These are phyloP conservation scores for Colletotrichum graminicola DNA, from an alignment of 2,329 filamentous ascomycete species.

Conservation along the genomic window DNA sequence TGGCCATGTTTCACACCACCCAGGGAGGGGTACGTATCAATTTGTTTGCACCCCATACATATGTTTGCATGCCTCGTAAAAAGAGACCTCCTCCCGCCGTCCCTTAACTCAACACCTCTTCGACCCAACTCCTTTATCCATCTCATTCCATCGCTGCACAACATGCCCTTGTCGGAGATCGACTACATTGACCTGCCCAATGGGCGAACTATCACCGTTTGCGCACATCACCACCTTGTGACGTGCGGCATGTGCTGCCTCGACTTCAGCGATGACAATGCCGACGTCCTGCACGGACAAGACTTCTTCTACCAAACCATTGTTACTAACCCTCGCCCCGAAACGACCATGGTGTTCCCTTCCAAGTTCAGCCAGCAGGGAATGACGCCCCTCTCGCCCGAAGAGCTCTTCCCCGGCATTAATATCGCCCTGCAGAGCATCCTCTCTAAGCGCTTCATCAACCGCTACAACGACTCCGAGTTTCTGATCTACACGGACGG, in stretches of 20 bases:
- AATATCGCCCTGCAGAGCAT: slow-evolving; percentile 2
- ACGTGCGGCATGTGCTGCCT: slow-evolving; percentile 28
- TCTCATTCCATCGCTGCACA: not conserved
- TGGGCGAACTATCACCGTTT: slow-evolving; percentile 20
- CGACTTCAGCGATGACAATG: too few species aligned
- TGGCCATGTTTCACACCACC: too few species aligned
- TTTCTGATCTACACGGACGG: slow-evolving; percentile 61
- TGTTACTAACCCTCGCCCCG: too few species aligned
- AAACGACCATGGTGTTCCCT: too few species aligned
- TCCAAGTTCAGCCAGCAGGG: slow-evolving; percentile 48
- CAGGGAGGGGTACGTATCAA: not conserved
- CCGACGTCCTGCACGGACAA: too few species aligned
- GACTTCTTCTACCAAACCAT: too few species aligned
- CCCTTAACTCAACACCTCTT: not conserved
- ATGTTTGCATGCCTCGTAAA: too few species aligned
- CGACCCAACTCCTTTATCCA: not conserved
- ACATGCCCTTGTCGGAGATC: slow-evolving; percentile 8
- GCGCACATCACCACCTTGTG: slow-evolving; percentile 6
- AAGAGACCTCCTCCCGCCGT: not conserved
- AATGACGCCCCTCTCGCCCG: slow-evolving; percentile 38
- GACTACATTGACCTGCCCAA: slow-evolving; percentile 20
- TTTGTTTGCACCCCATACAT: too few species aligned
- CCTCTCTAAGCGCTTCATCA: slow-evolving; percentile 47
- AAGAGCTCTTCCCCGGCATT: slow-evolving; percentile 46
- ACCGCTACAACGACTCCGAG: slow-evolving; percentile 47